Percentiles rank a stretch among this genome's conserved stretches.
phyloP scores from a whole-genome alignment of 352 stramenopile species.

The Pythium aristosporum region DNA sequence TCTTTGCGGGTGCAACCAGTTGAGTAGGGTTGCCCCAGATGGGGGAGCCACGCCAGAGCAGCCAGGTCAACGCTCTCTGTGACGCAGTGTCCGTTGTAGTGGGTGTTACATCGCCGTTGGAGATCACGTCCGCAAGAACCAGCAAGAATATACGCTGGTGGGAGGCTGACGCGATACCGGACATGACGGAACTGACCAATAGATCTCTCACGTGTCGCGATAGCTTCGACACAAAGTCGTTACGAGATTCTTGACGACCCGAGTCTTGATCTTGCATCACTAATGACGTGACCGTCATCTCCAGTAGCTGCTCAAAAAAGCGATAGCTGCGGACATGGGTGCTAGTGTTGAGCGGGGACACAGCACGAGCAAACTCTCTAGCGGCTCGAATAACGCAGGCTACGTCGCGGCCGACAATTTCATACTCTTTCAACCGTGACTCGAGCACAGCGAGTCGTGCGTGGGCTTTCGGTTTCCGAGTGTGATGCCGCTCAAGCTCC shows the following conservation, averaged over 20 bases:
- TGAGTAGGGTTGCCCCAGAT: slow-evolving; percentile 1
- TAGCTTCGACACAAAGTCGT: neutral
- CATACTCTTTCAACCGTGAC: neutral
- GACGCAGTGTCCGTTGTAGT: neutral
- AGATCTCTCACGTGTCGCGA: neutral
- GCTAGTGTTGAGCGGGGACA: neutral
- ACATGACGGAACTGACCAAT: neutral
- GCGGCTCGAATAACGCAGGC: neutral
- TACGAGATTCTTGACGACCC: neutral
- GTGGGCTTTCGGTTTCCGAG: neutral
- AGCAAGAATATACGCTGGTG: slow-evolving; percentile 1
- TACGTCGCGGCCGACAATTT: neutral
- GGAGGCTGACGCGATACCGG: neutral
- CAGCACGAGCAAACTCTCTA: neutral
- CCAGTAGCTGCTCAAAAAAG: slow-evolving; percentile 18
- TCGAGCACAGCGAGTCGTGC: neutral
- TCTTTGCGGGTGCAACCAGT: neutral
- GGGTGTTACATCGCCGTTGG: neutral
- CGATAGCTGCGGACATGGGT: slow-evolving; percentile 10
- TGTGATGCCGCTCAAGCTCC: neutral
- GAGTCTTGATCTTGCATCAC: slow-evolving; percentile 5
- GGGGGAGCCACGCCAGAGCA: neutral
- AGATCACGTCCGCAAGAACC: neutral
- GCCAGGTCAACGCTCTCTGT: neutral
- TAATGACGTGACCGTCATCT: neutral